Conservation (phyloP, 148 eudicot genomes). For the Rhododendron williamsianum region DNA sequence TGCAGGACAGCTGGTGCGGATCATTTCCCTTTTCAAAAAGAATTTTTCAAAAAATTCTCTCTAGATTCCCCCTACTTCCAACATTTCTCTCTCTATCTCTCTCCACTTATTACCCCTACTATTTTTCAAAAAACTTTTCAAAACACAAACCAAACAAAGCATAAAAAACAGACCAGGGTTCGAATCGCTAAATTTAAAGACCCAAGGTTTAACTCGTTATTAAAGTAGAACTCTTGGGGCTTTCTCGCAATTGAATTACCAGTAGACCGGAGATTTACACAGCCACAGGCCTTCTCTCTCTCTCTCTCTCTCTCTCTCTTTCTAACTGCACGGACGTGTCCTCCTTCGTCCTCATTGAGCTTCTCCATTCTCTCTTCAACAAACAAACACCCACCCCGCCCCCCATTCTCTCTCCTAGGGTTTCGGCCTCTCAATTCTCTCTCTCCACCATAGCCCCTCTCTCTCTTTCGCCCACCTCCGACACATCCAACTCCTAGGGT, state of each 20-base stretch:
- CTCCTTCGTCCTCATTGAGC: not conserved
- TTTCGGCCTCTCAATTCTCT: not conserved
- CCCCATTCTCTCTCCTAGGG: not conserved
- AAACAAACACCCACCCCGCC: not conserved
- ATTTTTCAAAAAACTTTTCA: no score
- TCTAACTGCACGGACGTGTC: not conserved
- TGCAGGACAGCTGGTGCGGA: no score
- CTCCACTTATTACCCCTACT: no score
- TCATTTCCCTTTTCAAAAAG: no score
- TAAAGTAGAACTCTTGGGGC: not conserved
- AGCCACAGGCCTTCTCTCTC: not conserved
- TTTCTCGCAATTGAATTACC: not conserved
- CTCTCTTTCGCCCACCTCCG: not conserved
- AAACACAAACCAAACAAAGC: no score
- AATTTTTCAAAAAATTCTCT: no score
- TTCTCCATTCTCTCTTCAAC: not conserved
- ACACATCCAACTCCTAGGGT: slow-evolving; percentile 4
- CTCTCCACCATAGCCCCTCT: not conserved
- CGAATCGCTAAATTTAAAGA: not conserved
- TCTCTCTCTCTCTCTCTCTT: no score
- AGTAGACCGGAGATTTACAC: slow-evolving; percentile 3
- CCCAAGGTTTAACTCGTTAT: not conserved
- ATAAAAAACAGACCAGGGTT: not conserved
- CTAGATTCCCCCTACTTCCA: no score
- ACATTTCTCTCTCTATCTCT: no score